Percentiles rank a stretch among this genome's conserved stretches.
Evolutionary conservation across 345 rosid genomes (phyloP).

Genomic region (Erodium maritimum): DNA sequence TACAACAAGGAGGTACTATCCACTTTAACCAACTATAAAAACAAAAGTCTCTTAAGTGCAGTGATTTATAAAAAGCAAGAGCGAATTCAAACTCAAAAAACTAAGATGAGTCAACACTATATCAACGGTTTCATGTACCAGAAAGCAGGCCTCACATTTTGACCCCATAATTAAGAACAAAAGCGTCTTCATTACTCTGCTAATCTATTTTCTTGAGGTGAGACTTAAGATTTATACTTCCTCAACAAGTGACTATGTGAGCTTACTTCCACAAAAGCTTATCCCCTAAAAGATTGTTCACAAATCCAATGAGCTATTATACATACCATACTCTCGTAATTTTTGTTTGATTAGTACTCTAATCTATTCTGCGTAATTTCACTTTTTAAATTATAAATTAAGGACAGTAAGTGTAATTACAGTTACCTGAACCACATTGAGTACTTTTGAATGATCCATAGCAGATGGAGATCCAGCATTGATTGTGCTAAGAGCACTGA

Average conservation of each 20-base stretch:
- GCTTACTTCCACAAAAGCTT: neutral
- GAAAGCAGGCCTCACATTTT: neutral
- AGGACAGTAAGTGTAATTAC: neutral
- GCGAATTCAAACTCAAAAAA: neutral
- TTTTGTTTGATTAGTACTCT: neutral
- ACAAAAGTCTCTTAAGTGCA: neutral
- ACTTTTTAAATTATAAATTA: too few species aligned
- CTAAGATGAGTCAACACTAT: neutral
- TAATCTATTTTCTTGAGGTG: neutral
- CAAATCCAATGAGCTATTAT: too few species aligned
- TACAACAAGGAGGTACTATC: neutral
- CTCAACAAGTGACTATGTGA: too few species aligned
- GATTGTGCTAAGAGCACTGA: constrained; percentile 17
- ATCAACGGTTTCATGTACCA: neutral
- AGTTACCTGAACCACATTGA: constrained; percentile 35
- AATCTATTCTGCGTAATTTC: neutral
- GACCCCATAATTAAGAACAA: neutral
- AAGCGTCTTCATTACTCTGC: neutral
- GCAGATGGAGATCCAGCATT: constrained; percentile 15
- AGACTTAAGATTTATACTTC: too few species aligned
- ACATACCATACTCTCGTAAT: too few species aligned
- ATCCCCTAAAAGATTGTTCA: too few species aligned
- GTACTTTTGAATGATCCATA: constrained; percentile 25
- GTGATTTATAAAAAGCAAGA: neutral
- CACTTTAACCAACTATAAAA: neutral